These are phyloP conservation scores for Dictyostelium gargantuum DNA, from an alignment of 208 protist species.

Conservation along the genomic window DNA sequence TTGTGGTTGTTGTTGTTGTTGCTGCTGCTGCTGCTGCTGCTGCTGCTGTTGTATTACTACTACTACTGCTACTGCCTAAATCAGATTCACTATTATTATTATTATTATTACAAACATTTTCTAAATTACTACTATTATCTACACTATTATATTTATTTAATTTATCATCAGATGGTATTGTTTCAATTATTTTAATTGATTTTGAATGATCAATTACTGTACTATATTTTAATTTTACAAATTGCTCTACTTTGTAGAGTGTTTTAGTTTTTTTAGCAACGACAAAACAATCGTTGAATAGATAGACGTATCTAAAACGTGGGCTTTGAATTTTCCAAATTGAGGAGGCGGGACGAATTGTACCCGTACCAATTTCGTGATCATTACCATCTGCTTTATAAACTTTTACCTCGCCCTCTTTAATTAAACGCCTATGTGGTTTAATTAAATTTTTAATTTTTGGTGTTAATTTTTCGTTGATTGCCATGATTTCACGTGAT, in stretches of 20 bases:
- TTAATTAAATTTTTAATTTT: background rate
- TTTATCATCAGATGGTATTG: background rate
- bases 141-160: background rate
- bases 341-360: background rate
- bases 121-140: background rate
- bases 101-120: background rate
- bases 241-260: slow-evolving; percentile 22
- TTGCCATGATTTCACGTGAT: background rate
- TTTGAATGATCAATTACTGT: slow-evolving; percentile 13
- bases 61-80: background rate
- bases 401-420: slow-evolving; percentile 19
- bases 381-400: slow-evolving; percentile 16
- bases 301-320: background rate
- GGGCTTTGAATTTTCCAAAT: background rate
- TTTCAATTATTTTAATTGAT: background rate
- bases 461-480: slow-evolving; percentile 11
- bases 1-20: no score
- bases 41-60: background rate
- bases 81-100: background rate
- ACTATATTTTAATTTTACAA: slow-evolving; percentile 29
- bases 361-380: background rate
- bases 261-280: slow-evolving; percentile 43
- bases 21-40: background rate
- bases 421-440: slow-evolving; percentile 12
- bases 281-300: slow-evolving; percentile 31